phyloP scores from a whole-genome alignment of 148 eudicot genomes.

The Camellia japonica region DNA sequence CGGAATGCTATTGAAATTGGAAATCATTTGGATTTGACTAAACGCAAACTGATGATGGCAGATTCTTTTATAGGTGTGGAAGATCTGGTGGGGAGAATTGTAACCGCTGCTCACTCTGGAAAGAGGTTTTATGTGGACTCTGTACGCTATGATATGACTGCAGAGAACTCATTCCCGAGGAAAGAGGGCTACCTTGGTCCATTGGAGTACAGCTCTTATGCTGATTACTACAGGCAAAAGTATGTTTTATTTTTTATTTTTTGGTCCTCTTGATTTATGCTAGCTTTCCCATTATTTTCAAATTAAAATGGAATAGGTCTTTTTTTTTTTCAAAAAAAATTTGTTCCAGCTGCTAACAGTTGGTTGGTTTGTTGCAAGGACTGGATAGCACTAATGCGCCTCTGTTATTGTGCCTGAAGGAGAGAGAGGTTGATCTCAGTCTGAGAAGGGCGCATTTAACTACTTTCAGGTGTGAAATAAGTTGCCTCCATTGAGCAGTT shows the following conservation, averaged over 20 bases:
- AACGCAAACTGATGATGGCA: conserved; percentile 78
- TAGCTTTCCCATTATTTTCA: not conserved
- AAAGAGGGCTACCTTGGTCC: conserved; percentile 99
- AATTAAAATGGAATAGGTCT: not conserved
- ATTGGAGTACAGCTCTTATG: conserved; percentile 92
- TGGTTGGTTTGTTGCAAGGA: conserved; percentile 23
- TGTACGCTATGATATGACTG: conserved; percentile 85
- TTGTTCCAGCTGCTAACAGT: conserved; percentile 19
- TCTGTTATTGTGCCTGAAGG: conserved; percentile 35
- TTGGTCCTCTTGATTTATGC: conserved; percentile 1
- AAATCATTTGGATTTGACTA: conserved; percentile 27
- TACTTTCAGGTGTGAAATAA: conserved; percentile 18
- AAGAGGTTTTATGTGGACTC: conserved; percentile 97
- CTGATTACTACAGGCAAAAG: conserved; percentile 95
- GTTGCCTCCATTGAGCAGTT: not conserved
- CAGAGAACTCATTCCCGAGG: conserved; percentile 94
- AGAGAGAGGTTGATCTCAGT: conserved; percentile 28
- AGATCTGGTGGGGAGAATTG: conserved; percentile 78
- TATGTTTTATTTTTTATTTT: conserved; percentile 32
- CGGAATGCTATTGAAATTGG: conserved; percentile 33
- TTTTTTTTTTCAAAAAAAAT: too few relatives aligned
- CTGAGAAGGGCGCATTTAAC: conserved; percentile 24
- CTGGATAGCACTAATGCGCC: conserved; percentile 38
- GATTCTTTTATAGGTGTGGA: conserved; percentile 61
- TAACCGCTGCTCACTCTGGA: conserved; percentile 99